phyloP scores from a whole-genome alignment of 768 basidiomycete genomes.

The Naganishia friedmannii region DNA sequence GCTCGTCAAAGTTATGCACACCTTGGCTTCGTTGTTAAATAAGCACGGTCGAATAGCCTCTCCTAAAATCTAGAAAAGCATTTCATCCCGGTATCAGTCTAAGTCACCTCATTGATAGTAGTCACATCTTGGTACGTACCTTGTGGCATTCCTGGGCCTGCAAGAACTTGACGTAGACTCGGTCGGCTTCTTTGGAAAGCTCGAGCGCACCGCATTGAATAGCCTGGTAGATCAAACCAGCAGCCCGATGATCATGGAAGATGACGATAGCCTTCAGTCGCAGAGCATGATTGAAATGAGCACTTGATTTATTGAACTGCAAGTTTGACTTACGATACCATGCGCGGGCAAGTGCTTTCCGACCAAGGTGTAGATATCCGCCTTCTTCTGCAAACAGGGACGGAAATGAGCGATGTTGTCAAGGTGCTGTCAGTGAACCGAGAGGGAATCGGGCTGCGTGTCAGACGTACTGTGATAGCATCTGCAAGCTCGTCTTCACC shows the following conservation, averaged over 20 bases:
- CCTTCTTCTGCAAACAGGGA: neutral
- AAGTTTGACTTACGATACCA: conserved; percentile 1
- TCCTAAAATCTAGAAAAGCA: neutral
- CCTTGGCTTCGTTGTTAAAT: conserved; percentile 16
- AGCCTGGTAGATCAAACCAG: conserved; percentile 12
- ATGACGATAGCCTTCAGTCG: neutral
- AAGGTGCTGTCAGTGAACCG: neutral
- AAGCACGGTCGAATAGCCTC: conserved; percentile 7
- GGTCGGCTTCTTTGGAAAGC: neutral
- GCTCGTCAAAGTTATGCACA: conserved; percentile 12
- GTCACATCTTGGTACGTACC: neutral
- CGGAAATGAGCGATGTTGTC: neutral
- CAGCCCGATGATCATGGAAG: conserved; percentile 13
- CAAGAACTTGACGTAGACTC: conserved; percentile 18
- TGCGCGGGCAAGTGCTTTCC: conserved; percentile 11
- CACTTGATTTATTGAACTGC: too few species aligned
- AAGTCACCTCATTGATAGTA: neutral
- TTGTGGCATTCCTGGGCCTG: conserved; percentile 1
- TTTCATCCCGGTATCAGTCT: neutral
- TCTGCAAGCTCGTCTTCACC: neutral
- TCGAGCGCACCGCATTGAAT: conserved; percentile 8
- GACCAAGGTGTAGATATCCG: neutral
- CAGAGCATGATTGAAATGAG: neutral
- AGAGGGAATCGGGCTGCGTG: neutral
- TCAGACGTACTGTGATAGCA: neutral